Base-by-base conservation (phyloP, 2,329 filamentous ascomycete genomes). In the Xylariales sp. region DNA sequence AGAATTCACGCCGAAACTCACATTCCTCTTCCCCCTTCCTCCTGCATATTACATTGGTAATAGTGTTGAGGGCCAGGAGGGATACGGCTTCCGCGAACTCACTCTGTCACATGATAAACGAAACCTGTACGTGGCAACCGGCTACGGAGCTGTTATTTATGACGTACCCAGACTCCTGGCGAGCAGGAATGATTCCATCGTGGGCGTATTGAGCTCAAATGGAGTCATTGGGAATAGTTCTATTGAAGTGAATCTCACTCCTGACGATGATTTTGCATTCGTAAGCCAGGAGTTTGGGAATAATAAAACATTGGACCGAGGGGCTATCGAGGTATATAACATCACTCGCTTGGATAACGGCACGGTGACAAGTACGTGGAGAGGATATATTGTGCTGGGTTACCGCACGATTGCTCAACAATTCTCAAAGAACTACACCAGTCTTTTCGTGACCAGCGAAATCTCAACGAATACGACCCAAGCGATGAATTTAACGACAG, bases 221-320 rank as follows among this genome's bases (percentile, higher is more conserved):
- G 35, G 35, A 5, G 23, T 30, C 20, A 28, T 17, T 10, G 35
- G 35, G 7, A 18, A 19, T 6, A 38, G 35, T n/a, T 23, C 35
- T 30, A 29, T 38, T n/a, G 35, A 38, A 14, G 14, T 38, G 11
- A 30, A 27, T 17, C 16, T 38, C 19, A 38, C 35, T 13, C 35
- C 35, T 4, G 28, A 38, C 15, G 35, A 38, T 12, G 23, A 38
- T 6, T 38, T 21, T 14, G 19, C 31, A 6, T 38, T 38, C 15
- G 31, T 38, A n/a, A 38, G 35, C 11, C 35, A 38, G 18, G 35
- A 38, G 18, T 38, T 38, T 24, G 35, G 35, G 11, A 38, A 28
- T 20, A 31, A 38, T 19, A 15, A 13, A 14, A 29, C 35, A 18
- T 23, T 30, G n/a, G 18, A 24, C 20, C 35, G 27, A 4, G 35